Base-by-base conservation (phyloP, 2,329 filamentous ascomycete species). In the Rhynchosporium agropyri region DNA sequence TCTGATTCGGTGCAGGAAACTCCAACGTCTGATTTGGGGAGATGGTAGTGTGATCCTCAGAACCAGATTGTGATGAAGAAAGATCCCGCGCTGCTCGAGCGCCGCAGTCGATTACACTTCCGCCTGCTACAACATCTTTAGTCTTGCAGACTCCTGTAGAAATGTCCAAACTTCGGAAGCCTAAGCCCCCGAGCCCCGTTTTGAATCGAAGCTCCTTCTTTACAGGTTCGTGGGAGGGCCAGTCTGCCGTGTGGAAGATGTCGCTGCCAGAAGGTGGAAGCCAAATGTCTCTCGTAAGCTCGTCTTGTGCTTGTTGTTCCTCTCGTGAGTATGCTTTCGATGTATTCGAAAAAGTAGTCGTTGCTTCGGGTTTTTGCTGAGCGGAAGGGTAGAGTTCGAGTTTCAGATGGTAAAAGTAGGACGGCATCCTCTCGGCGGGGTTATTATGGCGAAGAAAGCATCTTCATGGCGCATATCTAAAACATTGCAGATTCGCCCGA, bases 381-480 rank as follows among this genome's bases (percentile, higher is more conserved):
- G 51, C 29, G 74, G 53, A 79, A 74, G 65, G 67, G 43, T 88
- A 89, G 48, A 89, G 79, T 77, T 89, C 86, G 70, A 89, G 82
- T 69, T 84, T 87, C n/a, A 89, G 72, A 69, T 89, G 85, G 70
- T 88, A 89, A 67, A 84, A 84, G 73, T 86, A 87, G 36, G 81
- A 71, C 60, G 69, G 70, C 63, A 67, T 67, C 15, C 38, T 64
- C 51, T 61, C 59, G 46, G 31, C 46, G 61, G n/a, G 50, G 45
- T 10, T 20, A 38, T 26, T 43, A 45, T 48, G 12, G 28, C 54
- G 33, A 12, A 9, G 20, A 28, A 29, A 46, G 57, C 9, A 38
- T 26, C 15, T 36, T 51, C 57, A 59, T 51, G 57, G 26, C 26
- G 15, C 28, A n/a, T 51, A 6, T 42, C 9, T 26, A 13, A 7